Conservation (phyloP, 257 asterid genomes). For the Dorcoceras hygrometricum region DNA sequence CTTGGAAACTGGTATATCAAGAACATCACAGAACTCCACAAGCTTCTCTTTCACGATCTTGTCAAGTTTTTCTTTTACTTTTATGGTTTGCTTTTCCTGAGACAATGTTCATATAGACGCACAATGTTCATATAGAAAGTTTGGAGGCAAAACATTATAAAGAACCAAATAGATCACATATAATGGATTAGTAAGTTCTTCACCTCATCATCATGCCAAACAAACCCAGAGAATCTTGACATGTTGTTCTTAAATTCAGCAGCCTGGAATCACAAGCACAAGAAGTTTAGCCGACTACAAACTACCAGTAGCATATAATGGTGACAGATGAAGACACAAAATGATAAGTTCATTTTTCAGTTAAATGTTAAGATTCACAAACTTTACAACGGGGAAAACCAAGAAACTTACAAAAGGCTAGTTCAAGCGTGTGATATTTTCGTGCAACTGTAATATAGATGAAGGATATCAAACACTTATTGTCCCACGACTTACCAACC, state of each 20-base stretch:
- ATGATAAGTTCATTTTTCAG: neutral
- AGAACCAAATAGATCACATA: constrained; percentile 15
- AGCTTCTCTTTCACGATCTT: constrained; percentile 83
- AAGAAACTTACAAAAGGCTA: neutral
- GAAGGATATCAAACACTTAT: no score
- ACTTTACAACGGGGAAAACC: neutral
- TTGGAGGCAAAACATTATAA: neutral
- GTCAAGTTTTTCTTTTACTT: constrained; percentile 82
- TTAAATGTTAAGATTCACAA: constrained; percentile 2
- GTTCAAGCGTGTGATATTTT: neutral
- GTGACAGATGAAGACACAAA: constrained; percentile 5
- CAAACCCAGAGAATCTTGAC: constrained; percentile 87
- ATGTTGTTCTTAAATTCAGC: constrained; percentile 71
- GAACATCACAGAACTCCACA: constrained; percentile 72
- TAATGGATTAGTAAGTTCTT: constrained; percentile 10
- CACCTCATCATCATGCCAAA: constrained; percentile 91
- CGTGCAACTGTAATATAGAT: neutral
- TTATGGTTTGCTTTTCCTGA: constrained; percentile 83
- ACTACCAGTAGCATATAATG: neutral
- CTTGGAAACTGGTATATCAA: constrained; percentile 63
- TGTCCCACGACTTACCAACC: neutral
- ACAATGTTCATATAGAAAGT: constrained; percentile 18
- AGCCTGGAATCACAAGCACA: constrained; percentile 49
- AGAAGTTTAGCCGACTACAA: neutral
- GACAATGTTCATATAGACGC: constrained; percentile 20